These are phyloP conservation scores for Cryptococcus hybrid DNA, from an alignment of 1,284 basidiomycete species.

Conservation along the genomic window DNA sequence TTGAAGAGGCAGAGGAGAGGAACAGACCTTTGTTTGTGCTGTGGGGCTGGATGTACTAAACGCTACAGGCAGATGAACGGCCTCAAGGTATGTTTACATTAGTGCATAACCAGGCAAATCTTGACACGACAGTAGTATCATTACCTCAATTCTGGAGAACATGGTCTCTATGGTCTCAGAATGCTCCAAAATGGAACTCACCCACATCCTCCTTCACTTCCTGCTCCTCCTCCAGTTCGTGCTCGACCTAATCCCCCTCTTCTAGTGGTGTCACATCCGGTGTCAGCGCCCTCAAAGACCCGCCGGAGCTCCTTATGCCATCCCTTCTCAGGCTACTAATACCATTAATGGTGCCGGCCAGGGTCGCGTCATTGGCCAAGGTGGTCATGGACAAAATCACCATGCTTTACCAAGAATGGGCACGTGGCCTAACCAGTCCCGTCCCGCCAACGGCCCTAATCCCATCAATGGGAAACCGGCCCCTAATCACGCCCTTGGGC, in stretches of 20 bases:
- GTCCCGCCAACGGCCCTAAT: not conserved
- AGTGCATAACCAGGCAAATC: not conserved
- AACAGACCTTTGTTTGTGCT: constrained; percentile 79
- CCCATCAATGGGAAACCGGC: not conserved
- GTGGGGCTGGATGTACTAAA: constrained; percentile 80
- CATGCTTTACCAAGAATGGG: constrained; percentile 22
- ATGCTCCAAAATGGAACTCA: constrained; percentile 83
- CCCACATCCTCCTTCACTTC: constrained; percentile 40
- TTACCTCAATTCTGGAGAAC: constrained; percentile 94
- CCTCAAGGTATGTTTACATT: constrained; percentile 56
- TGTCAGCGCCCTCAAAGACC: constrained; percentile 1
- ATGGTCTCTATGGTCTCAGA: constrained; percentile 80
- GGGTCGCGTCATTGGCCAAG: constrained; percentile 17
- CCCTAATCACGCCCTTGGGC: not conserved
- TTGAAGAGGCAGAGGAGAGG: constrained; percentile 75
- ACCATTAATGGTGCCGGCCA: not conserved
- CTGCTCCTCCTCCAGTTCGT: constrained; percentile 8
- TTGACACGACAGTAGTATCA: constrained; percentile 61
- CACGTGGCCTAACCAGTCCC: constrained; percentile 17
- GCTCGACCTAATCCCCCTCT: constrained; percentile 2
- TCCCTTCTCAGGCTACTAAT: constrained; percentile 19
- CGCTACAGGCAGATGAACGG: constrained; percentile 99
- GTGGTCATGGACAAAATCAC: constrained; percentile 1
- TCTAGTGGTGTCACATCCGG: constrained; percentile 1
- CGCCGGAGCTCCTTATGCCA: constrained; percentile 28